Conservation (phyloP, 805 yeast species). For the Candida broadrunensis region DNA sequence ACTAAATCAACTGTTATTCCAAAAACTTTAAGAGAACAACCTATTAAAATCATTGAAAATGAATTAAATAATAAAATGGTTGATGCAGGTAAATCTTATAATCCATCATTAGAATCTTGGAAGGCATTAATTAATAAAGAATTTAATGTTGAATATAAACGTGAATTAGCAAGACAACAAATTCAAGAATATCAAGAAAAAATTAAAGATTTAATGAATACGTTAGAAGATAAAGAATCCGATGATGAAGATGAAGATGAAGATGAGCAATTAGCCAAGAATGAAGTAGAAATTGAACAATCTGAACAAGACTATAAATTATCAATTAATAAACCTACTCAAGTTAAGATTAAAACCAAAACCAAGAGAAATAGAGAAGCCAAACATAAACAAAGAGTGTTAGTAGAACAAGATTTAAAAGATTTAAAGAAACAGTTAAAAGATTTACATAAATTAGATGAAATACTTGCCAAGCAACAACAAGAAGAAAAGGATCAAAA, state of each 20-base stretch:
- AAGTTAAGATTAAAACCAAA: constrained; percentile 69
- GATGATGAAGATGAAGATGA: constrained; percentile 35
- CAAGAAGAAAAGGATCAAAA: constrained; percentile 26
- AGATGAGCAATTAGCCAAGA: constrained; percentile 38
- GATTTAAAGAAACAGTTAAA: constrained; percentile 57
- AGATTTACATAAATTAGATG: constrained; percentile 48
- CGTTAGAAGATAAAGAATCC: constrained; percentile 52
- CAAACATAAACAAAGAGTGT: constrained; percentile 56
- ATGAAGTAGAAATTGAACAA: constrained; percentile 26
- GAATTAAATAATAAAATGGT: constrained; percentile 46
- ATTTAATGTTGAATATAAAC: constrained; percentile 58
- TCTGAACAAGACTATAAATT: constrained; percentile 39
- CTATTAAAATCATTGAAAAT: constrained; percentile 52
- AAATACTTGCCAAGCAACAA: constrained; percentile 12
- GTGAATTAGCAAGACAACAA: constrained; percentile 60
- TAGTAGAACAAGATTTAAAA: constrained; percentile 55
- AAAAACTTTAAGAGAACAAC: constrained; percentile 47
- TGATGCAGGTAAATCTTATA: constrained; percentile 88
- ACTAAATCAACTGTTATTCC: constrained; percentile 39
- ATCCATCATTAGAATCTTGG: constrained; percentile 88
- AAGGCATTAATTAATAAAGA: constrained; percentile 65
- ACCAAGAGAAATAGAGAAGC: constrained; percentile 71
- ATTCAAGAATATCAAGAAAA: constrained; percentile 62
- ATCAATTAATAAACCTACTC: constrained; percentile 72
- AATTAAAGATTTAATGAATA: constrained; percentile 63